Base-by-base conservation (phyloP, 176 grass and related monocot genomes). In the Phoenix dactylifera region DNA sequence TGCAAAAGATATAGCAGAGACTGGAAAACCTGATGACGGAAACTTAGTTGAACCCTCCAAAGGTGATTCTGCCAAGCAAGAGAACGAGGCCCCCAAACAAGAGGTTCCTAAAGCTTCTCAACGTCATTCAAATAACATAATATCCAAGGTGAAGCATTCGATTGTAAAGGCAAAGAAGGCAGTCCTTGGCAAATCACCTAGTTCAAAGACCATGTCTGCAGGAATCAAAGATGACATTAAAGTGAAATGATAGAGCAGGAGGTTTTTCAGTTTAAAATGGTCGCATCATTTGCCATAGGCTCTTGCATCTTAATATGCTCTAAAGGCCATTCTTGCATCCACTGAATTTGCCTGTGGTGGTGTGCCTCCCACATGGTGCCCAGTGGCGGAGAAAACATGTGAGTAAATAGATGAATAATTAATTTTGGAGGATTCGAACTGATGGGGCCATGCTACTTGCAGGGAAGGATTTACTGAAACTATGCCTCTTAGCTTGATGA, bases 71-170 rank as follows among this genome's bases (percentile, higher is more conserved):
- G 2, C 64, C 4, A 28, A 24, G 15, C 9, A 24, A 29, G 24
- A 24, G 5, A 15, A 59, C 5, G 57, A 17, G 24, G 3, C 15
- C 25, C 22, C 57, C 6, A 59, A 29, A 26, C 24, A 24, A 59
- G 49, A 55, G 54, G 24, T 5, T 6, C 10, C 50, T 35, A 67
- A 67, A 10, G 32, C 51, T 22, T 54, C 64, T 15, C 23, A 55
- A 59, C 57, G 24, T 18, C 53, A 55, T n/a, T 55, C 18, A 9
- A 22, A 22, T 25, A 67, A 19, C 51, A 54, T 67, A 55, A 55
- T 67, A 6, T 67, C 64, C 35, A 67, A 55, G 24, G 64, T 67
- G 50, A 67, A 67, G 17, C 23, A 55, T 16, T 67, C 64, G 15
- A 29, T 67, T 67, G 51, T n/a, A 7, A 67, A 32, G 64, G 64